Conservation (phyloP, 2,329 filamentous ascomycete genomes). For the Alternaria arborescens region DNA sequence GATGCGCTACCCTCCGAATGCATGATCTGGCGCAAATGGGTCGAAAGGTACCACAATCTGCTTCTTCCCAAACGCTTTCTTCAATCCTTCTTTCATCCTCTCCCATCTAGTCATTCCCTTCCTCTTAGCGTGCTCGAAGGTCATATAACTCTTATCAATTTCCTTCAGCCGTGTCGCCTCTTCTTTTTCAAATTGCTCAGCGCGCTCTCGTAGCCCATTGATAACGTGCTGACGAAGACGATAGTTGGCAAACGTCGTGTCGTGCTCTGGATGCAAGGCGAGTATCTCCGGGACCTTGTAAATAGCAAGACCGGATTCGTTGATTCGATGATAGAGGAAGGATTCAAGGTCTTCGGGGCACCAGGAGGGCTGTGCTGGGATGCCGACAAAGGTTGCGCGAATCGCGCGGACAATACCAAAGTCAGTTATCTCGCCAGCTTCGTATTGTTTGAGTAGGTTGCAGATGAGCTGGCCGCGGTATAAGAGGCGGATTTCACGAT, state of each 20-base stretch:
- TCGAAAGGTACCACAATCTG: conserved; percentile 14
- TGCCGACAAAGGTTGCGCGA: conserved; percentile 18
- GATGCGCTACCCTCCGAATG: too few species aligned
- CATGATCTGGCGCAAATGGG: conserved; percentile 12
- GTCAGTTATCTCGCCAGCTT: conserved; percentile 16
- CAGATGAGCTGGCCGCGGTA: conserved; percentile 18
- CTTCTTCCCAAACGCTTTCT: conserved; percentile 15
- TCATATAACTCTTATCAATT: background rate
- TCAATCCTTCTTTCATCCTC: conserved; percentile 3
- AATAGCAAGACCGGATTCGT: conserved; percentile 9
- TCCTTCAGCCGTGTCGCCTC: conserved; percentile 15
- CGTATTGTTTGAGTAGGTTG: conserved; percentile 5
- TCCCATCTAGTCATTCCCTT: conserved; percentile 12
- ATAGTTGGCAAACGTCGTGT: background rate
- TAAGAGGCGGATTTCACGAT: conserved; percentile 19
- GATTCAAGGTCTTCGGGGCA: conserved; percentile 12
- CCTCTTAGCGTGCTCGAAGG: conserved; percentile 9
- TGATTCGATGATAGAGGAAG: conserved; percentile 21
- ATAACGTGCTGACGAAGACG: background rate
- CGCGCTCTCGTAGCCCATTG: conserved; percentile 1
- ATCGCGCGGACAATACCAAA: conserved; percentile 22
- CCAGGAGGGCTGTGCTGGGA: conserved; percentile 11
- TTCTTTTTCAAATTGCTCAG: conserved; percentile 13
- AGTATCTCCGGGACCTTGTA: conserved; percentile 19
- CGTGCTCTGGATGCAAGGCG: conserved; percentile 20